Percentiles rank a stretch among this genome's conserved stretches.
These are phyloP conservation scores for Parietaria judaica DNA, from an alignment of 306 rosid species.

Conservation along the genomic window DNA sequence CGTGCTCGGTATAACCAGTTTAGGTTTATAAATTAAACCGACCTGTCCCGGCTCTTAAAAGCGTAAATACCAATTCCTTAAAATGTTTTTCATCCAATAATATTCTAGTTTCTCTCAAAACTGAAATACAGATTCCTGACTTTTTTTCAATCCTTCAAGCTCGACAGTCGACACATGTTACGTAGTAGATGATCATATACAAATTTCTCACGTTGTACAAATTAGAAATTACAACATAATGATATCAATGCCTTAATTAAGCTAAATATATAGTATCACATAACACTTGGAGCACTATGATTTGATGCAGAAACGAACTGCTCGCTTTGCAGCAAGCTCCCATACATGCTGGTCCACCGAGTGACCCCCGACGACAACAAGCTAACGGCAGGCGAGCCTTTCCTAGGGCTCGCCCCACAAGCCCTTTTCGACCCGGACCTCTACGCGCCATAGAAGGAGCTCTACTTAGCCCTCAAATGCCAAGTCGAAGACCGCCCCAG, in stretches of 20 bases:
- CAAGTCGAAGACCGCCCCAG: slow-evolving; percentile 36
- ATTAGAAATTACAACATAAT: neutral
- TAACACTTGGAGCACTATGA: neutral
- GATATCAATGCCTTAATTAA: neutral
- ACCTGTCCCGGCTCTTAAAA: no score
- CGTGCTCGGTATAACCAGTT: no score
- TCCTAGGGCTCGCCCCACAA: slow-evolving; percentile 22
- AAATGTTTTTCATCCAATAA: no score
- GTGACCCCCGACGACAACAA: slow-evolving; percentile 39
- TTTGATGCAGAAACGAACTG: slow-evolving; percentile 23
- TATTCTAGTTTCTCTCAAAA: no score
- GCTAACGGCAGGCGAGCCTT: slow-evolving; percentile 31
- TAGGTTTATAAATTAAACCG: no score
- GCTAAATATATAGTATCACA: no score
- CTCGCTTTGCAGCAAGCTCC: slow-evolving; percentile 24
- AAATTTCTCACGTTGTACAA: no score
- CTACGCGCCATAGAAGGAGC: slow-evolving; percentile 34
- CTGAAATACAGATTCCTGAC: no score
- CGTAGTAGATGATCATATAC: no score
- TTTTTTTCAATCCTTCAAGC: no score
- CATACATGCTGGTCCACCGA: slow-evolving; percentile 34
- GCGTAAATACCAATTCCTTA: no score
- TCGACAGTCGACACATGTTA: no score
- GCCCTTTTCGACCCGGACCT: slow-evolving; percentile 21
- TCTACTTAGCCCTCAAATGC: slow-evolving; percentile 39